These are phyloP conservation scores for Venturia effusa DNA, from an alignment of 2,329 filamentous ascomycete genomes.

Conservation along the genomic window DNA sequence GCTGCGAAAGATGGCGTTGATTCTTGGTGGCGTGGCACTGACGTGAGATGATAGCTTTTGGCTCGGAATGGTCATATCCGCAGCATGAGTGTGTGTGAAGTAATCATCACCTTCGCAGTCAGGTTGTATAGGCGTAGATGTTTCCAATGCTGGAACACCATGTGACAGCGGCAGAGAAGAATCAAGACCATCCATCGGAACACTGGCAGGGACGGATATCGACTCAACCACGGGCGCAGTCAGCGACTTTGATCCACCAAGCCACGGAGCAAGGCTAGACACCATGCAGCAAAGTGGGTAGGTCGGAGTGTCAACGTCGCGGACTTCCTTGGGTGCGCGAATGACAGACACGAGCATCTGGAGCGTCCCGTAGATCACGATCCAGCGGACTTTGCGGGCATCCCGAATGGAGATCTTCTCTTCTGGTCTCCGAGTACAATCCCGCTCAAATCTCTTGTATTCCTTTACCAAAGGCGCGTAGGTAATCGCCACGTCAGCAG, in stretches of 20 bases:
- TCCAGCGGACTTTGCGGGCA: conserved; percentile 67
- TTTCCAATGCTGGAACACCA: neutral
- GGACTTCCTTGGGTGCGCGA: conserved; percentile 49
- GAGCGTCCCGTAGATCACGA: conserved; percentile 61
- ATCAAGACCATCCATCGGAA: neutral
- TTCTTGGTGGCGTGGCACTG: conserved; percentile 12
- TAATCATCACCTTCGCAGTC: conserved; percentile 36
- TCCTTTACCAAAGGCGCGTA: conserved; percentile 48
- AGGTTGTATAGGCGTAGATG: conserved; percentile 26
- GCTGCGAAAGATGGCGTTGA: conserved; percentile 18
- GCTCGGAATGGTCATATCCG: neutral
- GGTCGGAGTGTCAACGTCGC: conserved; percentile 41
- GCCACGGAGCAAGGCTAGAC: conserved; percentile 30
- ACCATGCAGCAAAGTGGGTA: conserved; percentile 49
- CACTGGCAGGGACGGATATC: conserved; percentile 13
- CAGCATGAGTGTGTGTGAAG: conserved; percentile 12
- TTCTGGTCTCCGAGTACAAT: conserved; percentile 38
- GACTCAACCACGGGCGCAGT: conserved; percentile 9
- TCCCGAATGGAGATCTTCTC: conserved; percentile 52
- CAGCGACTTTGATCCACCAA: neutral
- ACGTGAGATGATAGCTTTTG: neutral
- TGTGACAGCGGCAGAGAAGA: neutral
- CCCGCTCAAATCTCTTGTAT: conserved; percentile 61
- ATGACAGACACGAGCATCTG: conserved; percentile 61
- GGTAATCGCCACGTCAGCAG: conserved; percentile 23